Evolutionary conservation across 2,329 filamentous ascomycete species (phyloP).

Genomic region (Colletotrichum spaethianum): DNA sequence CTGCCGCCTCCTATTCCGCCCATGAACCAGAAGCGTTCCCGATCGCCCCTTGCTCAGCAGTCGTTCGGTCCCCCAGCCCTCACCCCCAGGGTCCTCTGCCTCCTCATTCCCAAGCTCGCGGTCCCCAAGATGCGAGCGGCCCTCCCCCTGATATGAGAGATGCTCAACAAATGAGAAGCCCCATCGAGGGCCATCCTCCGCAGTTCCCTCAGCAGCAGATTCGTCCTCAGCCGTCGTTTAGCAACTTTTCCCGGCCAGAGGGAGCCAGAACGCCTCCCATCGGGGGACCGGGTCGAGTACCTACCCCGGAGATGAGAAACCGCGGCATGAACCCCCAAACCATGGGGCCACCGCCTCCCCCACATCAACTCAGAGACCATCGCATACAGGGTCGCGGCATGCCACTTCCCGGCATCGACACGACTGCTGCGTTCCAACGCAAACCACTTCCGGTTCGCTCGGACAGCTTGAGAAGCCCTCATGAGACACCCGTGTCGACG

Average conservation of each 20-base stretch:
- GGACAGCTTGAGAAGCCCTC: constrained; percentile 51
- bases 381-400: constrained; percentile 42
- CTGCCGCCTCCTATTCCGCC: constrained; percentile 59
- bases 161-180: constrained; percentile 21
- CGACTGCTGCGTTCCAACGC: constrained; percentile 57
- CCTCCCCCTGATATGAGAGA: background rate
- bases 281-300: constrained; percentile 33
- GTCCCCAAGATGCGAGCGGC: constrained; percentile 12
- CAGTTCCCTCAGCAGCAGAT: constrained; percentile 24
- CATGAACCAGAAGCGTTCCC: constrained; percentile 58
- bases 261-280: constrained; percentile 40
- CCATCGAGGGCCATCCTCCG: constrained; percentile 8
- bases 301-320: constrained; percentile 42
- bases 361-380: constrained; percentile 13
- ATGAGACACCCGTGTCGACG: constrained; percentile 52
- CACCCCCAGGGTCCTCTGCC: constrained; percentile 50
- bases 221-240: constrained; percentile 41
- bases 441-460: constrained; percentile 66
- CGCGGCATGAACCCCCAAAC: constrained; percentile 47
- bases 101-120: constrained; percentile 45
- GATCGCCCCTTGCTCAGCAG: constrained; percentile 60
- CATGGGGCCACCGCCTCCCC: constrained; percentile 31
- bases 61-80: constrained; percentile 51
- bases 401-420: constrained; percentile 35
- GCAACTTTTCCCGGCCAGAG: constrained; percentile 42